Conservation (phyloP, 495 filamentous ascomycete species). For the Aspergillus taichungensis region DNA sequence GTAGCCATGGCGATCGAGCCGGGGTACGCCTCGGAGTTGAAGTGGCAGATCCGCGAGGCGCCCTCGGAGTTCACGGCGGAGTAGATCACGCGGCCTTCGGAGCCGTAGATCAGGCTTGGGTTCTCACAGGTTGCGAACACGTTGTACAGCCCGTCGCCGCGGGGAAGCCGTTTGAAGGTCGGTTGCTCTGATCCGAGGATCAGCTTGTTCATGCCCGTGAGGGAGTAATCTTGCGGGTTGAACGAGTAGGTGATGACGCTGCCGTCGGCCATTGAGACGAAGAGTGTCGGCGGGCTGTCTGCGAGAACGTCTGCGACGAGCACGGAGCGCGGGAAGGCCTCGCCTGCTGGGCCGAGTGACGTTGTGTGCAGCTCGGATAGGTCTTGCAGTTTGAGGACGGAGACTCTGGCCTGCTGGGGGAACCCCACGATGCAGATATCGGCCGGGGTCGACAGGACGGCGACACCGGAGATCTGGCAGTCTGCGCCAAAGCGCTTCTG, state of each 20-base stretch:
- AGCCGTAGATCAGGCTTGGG: slow-evolving; percentile 83
- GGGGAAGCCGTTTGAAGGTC: slow-evolving; percentile 66
- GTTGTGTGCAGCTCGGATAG: slow-evolving; percentile 57
- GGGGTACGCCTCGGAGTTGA: slow-evolving; percentile 75
- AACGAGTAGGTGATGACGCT: slow-evolving; percentile 80
- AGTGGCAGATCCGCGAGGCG: slow-evolving; percentile 68
- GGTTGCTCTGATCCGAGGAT: slow-evolving; percentile 81
- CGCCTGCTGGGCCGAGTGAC: slow-evolving; percentile 45
- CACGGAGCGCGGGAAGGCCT: slow-evolving; percentile 74
- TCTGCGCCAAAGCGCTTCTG: slow-evolving; percentile 51
- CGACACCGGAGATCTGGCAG: slow-evolving; percentile 77
- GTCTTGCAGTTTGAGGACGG: slow-evolving; percentile 55
- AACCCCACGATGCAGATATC: slow-evolving; percentile 68
- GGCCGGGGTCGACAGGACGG: slow-evolving; percentile 44
- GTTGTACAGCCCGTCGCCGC: slow-evolving; percentile 54
- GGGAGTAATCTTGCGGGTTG: slow-evolving; percentile 43
- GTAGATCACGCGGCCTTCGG: slow-evolving; percentile 82
- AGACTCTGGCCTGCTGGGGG: slow-evolving; percentile 68
- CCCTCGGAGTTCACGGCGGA: slow-evolving; percentile 92
- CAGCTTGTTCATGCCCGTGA: slow-evolving; percentile 69
- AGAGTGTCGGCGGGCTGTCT: slow-evolving; percentile 60
- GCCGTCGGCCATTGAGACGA: slow-evolving; percentile 92
- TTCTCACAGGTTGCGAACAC: slow-evolving; percentile 93
- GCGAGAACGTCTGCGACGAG: slow-evolving; percentile 64
- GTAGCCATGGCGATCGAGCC: slow-evolving; percentile 74